Evolutionary conservation across 495 filamentous ascomycete genomes (phyloP).

Genomic region (Hypoxylon perforatum): DNA sequence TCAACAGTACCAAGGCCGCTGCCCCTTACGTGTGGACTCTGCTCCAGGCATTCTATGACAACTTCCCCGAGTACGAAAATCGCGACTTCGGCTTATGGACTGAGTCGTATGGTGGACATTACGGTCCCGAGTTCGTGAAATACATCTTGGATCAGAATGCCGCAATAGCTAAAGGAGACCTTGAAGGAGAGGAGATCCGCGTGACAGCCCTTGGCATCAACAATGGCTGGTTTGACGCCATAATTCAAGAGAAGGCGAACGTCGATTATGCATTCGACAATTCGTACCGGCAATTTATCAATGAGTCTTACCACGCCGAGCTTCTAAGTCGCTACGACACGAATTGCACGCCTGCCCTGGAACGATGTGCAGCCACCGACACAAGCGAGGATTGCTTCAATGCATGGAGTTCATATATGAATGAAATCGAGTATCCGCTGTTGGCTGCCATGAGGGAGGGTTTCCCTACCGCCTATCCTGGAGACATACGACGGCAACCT

Average conservation of each 20-base stretch:
- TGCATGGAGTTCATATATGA: conserved; percentile 58
- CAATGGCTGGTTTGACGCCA: conserved; percentile 66
- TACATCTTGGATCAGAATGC: conserved; percentile 65
- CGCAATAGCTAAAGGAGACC: conserved; percentile 50
- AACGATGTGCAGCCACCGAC: conserved; percentile 50
- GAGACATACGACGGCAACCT: conserved; percentile 60
- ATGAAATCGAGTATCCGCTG: conserved; percentile 57
- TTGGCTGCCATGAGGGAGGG: conserved; percentile 7
- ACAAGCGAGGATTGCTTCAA: conserved; percentile 53
- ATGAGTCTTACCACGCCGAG: conserved; percentile 50
- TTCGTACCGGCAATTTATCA: conserved; percentile 62
- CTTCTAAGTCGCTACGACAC: conserved; percentile 53
- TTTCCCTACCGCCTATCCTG: conserved; percentile 52
- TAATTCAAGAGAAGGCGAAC: conserved; percentile 62
- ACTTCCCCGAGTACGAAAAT: conserved; percentile 64
- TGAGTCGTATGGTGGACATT: conserved; percentile 67
- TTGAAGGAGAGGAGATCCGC: conserved; percentile 60
- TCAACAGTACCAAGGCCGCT: conserved; percentile 61
- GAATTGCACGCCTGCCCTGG: conserved; percentile 54
- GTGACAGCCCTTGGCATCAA: conserved; percentile 68
- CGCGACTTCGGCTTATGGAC: conserved; percentile 67
- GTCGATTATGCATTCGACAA: conserved; percentile 65
- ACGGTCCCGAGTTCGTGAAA: conserved; percentile 63
- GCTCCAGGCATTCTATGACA: conserved; percentile 65
- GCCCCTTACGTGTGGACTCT: conserved; percentile 66